Evolutionary conservation across 768 basidiomycete species (phyloP), one percentile per base, ranked within the genome.

Genomic region (Suillus ampliporus): DNA sequence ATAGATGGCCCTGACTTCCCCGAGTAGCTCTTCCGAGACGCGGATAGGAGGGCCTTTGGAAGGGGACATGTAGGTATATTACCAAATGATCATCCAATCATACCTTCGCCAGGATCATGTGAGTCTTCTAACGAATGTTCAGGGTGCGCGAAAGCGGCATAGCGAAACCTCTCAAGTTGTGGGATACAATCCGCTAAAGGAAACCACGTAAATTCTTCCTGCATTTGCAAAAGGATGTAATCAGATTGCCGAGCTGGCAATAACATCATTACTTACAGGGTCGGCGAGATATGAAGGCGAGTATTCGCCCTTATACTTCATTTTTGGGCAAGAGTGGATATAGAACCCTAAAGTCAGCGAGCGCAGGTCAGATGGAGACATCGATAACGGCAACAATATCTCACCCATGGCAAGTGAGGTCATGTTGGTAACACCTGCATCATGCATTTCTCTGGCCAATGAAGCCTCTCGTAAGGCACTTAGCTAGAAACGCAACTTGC

Each of bases 241-340:
- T 68, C 38, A 67, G 61, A 59, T 21, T 56, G 23, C 26, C 9
- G 5, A 62, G 35, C 21, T 17, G 26, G 31, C 34, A 61, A 37
- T 34, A 58, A 5, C 7, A 50, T 50, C 15, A 38, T 28, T 5
- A 67, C 82, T 68, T 65, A 95, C 92, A 9, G 96, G 95, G 75
- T 99, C 96, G 14, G 86, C 84, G 21, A 99, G 82, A 66, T 86
- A 94, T 3, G 96, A 97, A 0, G 97, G 97, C 0, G 81, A 74
- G 67, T 96, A 99, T 60, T 97, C 95, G 34, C 89, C 95, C 71
- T 99, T 99, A 77, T 99, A 99, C 60, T 83, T 83, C 97, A 99
- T 99, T 76, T 99, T 99, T 57, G 79, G 85, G 71, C 96, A 98
- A 2, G 91, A 87, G 68, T 97, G 85, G 43, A 99, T 91, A 74